Percentiles rank a stretch among this genome's conserved stretches.
phyloP scores from a whole-genome alignment of 495 filamentous ascomycete species.

The Daldinia loculata region DNA sequence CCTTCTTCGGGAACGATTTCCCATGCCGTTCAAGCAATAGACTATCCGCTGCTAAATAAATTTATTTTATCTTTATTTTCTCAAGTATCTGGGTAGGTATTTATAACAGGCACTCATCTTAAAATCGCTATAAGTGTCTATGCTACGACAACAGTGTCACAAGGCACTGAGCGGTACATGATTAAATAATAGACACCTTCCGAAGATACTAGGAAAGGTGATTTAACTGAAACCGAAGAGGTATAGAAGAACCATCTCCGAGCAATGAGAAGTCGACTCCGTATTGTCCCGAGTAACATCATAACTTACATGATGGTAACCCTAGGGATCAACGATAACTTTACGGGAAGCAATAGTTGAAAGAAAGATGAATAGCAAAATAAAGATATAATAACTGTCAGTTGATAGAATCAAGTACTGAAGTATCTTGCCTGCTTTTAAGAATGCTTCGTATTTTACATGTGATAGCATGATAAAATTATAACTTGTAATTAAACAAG shows the following conservation, averaged over 20 bases:
- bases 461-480: not conserved
- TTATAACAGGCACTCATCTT: not conserved
- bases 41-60: not conserved
- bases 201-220: not conserved
- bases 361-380: too few relatives aligned
- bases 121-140: not conserved
- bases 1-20: conserved; percentile 5
- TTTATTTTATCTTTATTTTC: not conserved
- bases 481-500: conserved; percentile 4
- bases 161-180: not conserved
- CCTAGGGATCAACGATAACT: not conserved
- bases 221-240: conserved; percentile 9
- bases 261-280: not conserved
- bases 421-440: not conserved
- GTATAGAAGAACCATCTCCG: not conserved
- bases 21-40: not conserved
- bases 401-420: not conserved
- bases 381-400: too few relatives aligned
- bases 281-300: not conserved
- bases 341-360: not conserved
- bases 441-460: conserved; percentile 8
- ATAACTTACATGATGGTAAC: not conserved
- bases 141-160: not conserved
- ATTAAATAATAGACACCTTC: not conserved
- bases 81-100: too few relatives aligned